Evolutionary conservation across 805 yeast genomes (phyloP).

Genomic region (Wickerhamomyces sydowiorum): DNA sequence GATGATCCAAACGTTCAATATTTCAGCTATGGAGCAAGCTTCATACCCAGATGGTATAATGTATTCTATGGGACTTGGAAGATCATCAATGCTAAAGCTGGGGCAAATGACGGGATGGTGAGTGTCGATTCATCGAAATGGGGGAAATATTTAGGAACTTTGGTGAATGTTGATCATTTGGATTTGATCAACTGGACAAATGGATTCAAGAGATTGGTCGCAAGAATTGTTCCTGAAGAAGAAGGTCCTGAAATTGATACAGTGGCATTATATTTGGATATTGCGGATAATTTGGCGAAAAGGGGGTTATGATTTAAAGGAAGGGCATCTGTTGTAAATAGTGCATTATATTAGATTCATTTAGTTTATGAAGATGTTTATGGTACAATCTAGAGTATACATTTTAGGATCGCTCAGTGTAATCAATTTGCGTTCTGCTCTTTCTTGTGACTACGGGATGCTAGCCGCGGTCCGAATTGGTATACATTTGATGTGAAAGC

Average conservation of each 20-base stretch:
- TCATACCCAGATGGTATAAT: conserved; percentile 56
- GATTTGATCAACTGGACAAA: conserved; percentile 85
- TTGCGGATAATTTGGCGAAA: conserved; percentile 58
- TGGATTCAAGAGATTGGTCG: conserved; percentile 30
- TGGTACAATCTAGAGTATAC: no score
- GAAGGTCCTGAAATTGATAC: conserved; percentile 47
- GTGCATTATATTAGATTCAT: neutral
- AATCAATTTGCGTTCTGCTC: no score
- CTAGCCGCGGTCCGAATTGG: no score
- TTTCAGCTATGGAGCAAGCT: conserved; percentile 79
- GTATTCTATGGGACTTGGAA: conserved; percentile 62
- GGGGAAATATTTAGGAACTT: conserved; percentile 80
- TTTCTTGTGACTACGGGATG: no score
- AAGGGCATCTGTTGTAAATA: neutral
- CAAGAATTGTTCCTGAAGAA: conserved; percentile 5
- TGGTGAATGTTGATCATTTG: conserved; percentile 75
- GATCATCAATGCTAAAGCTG: conserved; percentile 41
- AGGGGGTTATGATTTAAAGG: conserved; percentile 40
- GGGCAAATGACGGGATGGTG: conserved; percentile 83
- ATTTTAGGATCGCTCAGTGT: no score
- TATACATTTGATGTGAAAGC: no score
- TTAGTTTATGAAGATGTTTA: no score
- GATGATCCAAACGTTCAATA: conserved; percentile 63
- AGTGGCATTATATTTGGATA: conserved; percentile 57
- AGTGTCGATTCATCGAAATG: conserved; percentile 73